Evolutionary conservation across 1,139 yeast species (phyloP).

Genomic region (Pichia inconspicua): DNA sequence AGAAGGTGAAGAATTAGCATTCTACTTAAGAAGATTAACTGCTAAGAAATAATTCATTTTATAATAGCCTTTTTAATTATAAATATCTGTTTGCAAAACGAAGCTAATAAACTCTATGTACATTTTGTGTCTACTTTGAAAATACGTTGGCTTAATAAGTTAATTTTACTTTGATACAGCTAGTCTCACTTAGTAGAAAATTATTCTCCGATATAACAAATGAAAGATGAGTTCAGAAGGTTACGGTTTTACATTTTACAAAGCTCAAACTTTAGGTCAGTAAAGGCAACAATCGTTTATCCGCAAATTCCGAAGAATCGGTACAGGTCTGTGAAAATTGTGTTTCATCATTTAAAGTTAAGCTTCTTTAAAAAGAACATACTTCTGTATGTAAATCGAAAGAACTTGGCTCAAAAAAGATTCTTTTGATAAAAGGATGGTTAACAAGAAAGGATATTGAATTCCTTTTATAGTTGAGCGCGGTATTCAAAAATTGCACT

Average conservation of each 20-base stretch:
- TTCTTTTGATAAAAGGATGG: no score
- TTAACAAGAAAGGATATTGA: no score
- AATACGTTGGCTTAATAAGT: no score
- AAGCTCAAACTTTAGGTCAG: slow-evolving; percentile 10
- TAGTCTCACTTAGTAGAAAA: no score
- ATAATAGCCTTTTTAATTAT: neutral
- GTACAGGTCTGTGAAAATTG: slow-evolving; percentile 60
- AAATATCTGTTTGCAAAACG: slow-evolving; percentile 1
- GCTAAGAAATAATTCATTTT: slow-evolving; percentile 72
- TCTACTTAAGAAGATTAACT: slow-evolving; percentile 99
- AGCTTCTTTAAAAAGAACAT: neutral
- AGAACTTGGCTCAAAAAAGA: neutral
- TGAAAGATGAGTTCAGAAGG: no score
- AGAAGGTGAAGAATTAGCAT: slow-evolving; percentile 99
- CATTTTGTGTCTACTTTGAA: neutral
- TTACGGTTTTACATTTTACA: neutral
- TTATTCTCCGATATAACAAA: no score
- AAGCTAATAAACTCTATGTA: neutral
- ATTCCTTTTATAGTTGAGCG: neutral
- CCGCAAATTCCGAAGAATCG: slow-evolving; percentile 29
- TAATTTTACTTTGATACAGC: no score
- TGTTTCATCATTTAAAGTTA: slow-evolving; percentile 33
- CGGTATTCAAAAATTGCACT: neutral
- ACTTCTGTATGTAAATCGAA: slow-evolving; percentile 1
- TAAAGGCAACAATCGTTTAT: slow-evolving; percentile 21